A percentile compares a stretch with the other conserved stretches of the same genome.
Conservation (phyloP, 208 protist species). For the Trypanosoma caninum region DNA sequence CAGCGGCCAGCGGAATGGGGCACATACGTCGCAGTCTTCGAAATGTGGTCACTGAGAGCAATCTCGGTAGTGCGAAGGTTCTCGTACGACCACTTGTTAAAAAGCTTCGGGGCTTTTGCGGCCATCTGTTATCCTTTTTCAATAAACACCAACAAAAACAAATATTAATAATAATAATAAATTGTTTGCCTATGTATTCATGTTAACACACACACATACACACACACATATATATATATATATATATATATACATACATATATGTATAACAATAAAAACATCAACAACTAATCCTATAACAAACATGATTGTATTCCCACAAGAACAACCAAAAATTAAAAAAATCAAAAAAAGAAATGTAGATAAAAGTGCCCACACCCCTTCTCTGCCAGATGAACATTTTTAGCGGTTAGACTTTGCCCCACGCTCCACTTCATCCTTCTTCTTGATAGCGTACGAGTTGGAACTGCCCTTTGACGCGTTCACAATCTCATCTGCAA, state of each 20-base stretch:
- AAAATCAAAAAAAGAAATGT: conserved; percentile 2
- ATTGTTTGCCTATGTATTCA: too few species aligned
- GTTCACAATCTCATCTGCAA: conserved; percentile 99
- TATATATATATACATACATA: too few species aligned
- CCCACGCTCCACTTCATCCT: conserved; percentile 99
- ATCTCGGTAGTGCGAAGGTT: conserved; percentile 81
- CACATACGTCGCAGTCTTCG: conserved; percentile 94
- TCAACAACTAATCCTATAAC: not conserved
- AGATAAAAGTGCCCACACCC: too few species aligned
- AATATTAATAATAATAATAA: conserved; percentile 2
- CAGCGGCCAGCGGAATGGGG: conserved; percentile 99
- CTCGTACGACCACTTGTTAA: conserved; percentile 91
- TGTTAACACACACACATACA: too few species aligned
- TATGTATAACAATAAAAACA: not conserved
- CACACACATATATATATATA: too few species aligned
- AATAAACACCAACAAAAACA: conserved; percentile 11
- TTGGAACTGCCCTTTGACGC: conserved; percentile 98
- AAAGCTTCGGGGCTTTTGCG: conserved; percentile 81
- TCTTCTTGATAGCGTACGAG: conserved; percentile 99
- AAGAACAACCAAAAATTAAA: not conserved
- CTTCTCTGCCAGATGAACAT: conserved; percentile 78
- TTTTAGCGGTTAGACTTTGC: conserved; percentile 99
- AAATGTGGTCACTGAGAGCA: conserved; percentile 97
- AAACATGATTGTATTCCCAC: not conserved
- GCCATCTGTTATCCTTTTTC: conserved; percentile 35